Percentiles rank a stretch among this genome's conserved stretches.
phyloP scores from a whole-genome alignment of 805 yeast species.

The Clavispora vitiphila region DNA sequence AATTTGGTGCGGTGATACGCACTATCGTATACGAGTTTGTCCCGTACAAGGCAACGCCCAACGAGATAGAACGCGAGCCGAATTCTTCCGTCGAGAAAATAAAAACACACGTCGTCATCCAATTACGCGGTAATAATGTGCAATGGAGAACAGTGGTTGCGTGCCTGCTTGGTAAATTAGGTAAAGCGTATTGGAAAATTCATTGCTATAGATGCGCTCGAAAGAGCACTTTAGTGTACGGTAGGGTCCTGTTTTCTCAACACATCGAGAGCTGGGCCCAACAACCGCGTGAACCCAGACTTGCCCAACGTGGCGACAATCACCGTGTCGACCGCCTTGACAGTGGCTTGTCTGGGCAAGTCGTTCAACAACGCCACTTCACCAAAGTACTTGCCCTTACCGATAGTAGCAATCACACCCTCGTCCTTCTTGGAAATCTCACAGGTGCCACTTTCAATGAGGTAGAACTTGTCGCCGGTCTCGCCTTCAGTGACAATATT shows the following conservation, averaged over 20 bases:
- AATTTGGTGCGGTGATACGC: background rate
- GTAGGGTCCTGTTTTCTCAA: slow-evolving; percentile 86
- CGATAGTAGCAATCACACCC: slow-evolving; percentile 56
- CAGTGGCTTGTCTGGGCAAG: slow-evolving; percentile 91
- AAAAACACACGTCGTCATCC: too few relatives aligned
- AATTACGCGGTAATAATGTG: too few relatives aligned
- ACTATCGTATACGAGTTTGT: background rate
- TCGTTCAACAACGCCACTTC: slow-evolving; percentile 92
- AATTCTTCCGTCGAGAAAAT: too few relatives aligned
- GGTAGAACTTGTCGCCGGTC: slow-evolving; percentile 40
- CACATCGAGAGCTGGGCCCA: slow-evolving; percentile 92
- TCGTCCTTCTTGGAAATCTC: slow-evolving; percentile 59
- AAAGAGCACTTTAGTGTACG: slow-evolving; percentile 6
- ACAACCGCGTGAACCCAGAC: slow-evolving; percentile 85
- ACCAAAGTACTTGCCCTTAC: slow-evolving; percentile 91
- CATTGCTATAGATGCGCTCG: background rate
- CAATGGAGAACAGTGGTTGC: too few relatives aligned
- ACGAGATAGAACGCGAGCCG: too few relatives aligned
- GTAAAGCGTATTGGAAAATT: background rate
- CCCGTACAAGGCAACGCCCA: too few relatives aligned
- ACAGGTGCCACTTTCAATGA: slow-evolving; percentile 71
- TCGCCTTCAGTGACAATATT: slow-evolving; percentile 85
- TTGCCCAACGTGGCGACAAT: slow-evolving; percentile 91
- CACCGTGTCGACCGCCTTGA: slow-evolving; percentile 66
- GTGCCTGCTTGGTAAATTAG: too few relatives aligned